Conservation (phyloP, 176 grass and related monocot genomes). For the Zoysia pacifica region DNA sequence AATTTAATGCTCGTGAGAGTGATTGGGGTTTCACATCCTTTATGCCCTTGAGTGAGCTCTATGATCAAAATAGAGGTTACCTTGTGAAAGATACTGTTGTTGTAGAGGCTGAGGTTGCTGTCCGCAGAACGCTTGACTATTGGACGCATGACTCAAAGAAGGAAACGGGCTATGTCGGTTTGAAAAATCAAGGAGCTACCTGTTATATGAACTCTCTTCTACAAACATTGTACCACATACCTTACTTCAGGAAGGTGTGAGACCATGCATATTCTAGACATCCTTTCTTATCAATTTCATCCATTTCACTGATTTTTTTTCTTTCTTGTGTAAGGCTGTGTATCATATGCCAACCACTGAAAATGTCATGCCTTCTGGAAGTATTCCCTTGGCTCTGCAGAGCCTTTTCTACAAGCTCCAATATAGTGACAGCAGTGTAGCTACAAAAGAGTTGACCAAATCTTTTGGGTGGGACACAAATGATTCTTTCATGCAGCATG, state of each 20-base stretch:
- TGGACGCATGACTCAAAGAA: constrained; percentile 94
- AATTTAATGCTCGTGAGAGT: constrained; percentile 89
- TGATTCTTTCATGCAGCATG: constrained; percentile 99
- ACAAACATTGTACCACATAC: constrained; percentile 90
- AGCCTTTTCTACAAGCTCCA: constrained; percentile 97
- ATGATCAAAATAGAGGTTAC: constrained; percentile 78
- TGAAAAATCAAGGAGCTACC: constrained; percentile 95
- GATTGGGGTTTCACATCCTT: constrained; percentile 98
- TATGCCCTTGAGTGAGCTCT: constrained; percentile 89
- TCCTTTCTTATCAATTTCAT: constrained; percentile 14
- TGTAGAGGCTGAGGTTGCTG: constrained; percentile 82
- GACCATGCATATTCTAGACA: constrained; percentile 23
- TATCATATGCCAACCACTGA: constrained; percentile 99
- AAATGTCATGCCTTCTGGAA: constrained; percentile 91
- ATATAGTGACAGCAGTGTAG: constrained; percentile 88
- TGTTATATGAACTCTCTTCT: constrained; percentile 99
- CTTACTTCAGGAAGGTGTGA: constrained; percentile 88
- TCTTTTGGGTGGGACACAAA: constrained; percentile 99
- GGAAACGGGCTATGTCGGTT: constrained; percentile 89
- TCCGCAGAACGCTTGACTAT: constrained; percentile 78
- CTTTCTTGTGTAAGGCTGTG: constrained; percentile 58
- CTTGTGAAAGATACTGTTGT: constrained; percentile 83
- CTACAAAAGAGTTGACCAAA: constrained; percentile 96
- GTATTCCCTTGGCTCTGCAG: constrained; percentile 90
- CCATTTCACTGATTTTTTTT: neutral